A percentile compares a stretch with the other conserved stretches of the same genome.
phyloP scores from a whole-genome alignment of 805 yeast genomes.

The Nematodospora valgi region DNA sequence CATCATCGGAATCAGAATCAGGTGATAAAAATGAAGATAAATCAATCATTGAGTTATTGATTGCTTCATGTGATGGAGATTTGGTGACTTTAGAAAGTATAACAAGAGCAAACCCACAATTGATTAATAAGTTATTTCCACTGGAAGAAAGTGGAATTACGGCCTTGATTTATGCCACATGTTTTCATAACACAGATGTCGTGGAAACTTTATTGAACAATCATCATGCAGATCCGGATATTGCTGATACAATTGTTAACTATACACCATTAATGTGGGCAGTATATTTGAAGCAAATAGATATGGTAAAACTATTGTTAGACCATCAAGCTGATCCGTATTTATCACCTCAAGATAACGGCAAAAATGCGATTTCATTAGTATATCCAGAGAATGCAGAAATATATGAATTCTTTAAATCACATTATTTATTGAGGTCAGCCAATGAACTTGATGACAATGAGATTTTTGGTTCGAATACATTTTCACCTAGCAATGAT shows the following conservation, averaged over 20 bases:
- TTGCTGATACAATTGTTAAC: constrained; percentile 46
- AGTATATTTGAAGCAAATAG: constrained; percentile 54
- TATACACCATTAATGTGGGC: constrained; percentile 89
- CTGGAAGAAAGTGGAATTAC: constrained; percentile 29
- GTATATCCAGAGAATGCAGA: constrained; percentile 49
- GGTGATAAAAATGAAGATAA: constrained; percentile 4
- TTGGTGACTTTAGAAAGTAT: constrained; percentile 29
- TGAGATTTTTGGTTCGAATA: constrained; percentile 4
- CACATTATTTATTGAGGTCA: constrained; percentile 39
- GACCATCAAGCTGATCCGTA: constrained; percentile 64
- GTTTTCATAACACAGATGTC: constrained; percentile 46
- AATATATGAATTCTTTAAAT: constrained; percentile 55
- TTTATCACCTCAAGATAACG: constrained; percentile 25
- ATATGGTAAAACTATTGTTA: constrained; percentile 54
- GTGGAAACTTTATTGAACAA: constrained; percentile 45
- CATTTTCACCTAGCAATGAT: constrained; percentile 22
- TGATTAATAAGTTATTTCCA: constrained; percentile 20
- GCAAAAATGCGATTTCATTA: constrained; percentile 54
- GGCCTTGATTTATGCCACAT: constrained; percentile 49
- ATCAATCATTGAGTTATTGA: constrained; percentile 21
- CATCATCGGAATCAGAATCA: not conserved
- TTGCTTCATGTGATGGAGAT: constrained; percentile 38
- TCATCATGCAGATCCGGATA: constrained; percentile 47
- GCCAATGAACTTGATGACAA: constrained; percentile 14
- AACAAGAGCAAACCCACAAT: constrained; percentile 18